Conservation (phyloP, 2,329 filamentous ascomycete species). For the Penicillium frequentans region DNA sequence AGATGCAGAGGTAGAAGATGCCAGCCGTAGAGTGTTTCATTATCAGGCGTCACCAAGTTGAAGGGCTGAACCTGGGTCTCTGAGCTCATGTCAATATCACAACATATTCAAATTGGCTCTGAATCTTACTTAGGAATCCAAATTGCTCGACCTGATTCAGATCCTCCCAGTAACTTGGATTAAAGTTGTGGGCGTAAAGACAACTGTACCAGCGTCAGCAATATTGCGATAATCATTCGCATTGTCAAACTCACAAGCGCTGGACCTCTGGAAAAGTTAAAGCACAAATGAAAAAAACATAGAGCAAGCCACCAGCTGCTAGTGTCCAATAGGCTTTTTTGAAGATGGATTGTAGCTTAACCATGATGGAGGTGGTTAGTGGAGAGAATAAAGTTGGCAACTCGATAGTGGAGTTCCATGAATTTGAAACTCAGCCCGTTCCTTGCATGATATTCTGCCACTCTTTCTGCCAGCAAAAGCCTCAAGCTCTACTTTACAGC, state of each 20-base stretch:
- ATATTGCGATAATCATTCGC: background rate
- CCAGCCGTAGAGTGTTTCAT: slow-evolving; percentile 81
- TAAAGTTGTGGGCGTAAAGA: slow-evolving; percentile 79
- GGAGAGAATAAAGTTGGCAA: background rate
- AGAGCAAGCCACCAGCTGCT: slow-evolving; percentile 62
- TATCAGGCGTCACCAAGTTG: slow-evolving; percentile 70
- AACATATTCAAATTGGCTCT: background rate
- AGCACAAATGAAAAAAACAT: slow-evolving; percentile 64
- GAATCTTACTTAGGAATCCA: slow-evolving; percentile 72
- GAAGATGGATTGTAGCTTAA: slow-evolving; percentile 47
- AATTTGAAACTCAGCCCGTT: too few relatives aligned
- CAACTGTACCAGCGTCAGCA: slow-evolving; percentile 53
- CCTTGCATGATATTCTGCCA: too few relatives aligned
- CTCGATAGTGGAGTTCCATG: background rate
- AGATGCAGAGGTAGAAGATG: slow-evolving; percentile 79
- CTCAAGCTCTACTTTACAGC: too few relatives aligned
- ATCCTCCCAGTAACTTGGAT: slow-evolving; percentile 70
- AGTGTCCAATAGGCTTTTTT: slow-evolving; percentile 58
- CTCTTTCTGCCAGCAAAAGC: too few relatives aligned
- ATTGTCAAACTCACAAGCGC: slow-evolving; percentile 64
- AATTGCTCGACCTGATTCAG: slow-evolving; percentile 75
- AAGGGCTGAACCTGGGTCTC: slow-evolving; percentile 90
- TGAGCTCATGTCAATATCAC: slow-evolving; percentile 37
- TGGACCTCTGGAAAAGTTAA: slow-evolving; percentile 72
- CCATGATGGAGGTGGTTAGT: slow-evolving; percentile 23